These are phyloP conservation scores for Vinca minor DNA, from an alignment of 257 asterid species.

Conservation along the genomic window DNA sequence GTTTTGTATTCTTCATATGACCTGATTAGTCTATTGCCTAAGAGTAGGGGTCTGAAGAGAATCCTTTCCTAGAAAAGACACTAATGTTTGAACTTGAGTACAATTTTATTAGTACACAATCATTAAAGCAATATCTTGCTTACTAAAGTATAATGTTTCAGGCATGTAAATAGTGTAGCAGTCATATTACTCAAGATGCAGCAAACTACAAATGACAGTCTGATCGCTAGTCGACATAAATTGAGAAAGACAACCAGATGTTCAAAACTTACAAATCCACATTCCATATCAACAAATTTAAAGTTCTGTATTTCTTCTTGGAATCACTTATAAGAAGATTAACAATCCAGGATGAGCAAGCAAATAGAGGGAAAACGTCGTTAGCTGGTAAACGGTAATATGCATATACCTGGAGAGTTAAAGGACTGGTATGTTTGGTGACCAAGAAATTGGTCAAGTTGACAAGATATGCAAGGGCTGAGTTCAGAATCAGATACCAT, in stretches of 20 bases:
- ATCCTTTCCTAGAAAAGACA: no score
- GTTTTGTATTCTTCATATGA: not conserved
- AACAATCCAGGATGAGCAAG: not conserved
- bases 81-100: no score
- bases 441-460: slow-evolving; percentile 91
- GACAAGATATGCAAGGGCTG: slow-evolving; percentile 74
- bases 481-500: slow-evolving; percentile 66
- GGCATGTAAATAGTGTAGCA: no score
- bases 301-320: not conserved
- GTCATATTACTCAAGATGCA: no score
- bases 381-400: not conserved
- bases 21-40: no score
- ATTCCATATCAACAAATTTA: not conserved
- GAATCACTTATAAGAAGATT: not conserved
- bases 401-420: slow-evolving; percentile 75
- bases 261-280: not conserved
- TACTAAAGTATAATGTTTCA: not conserved
- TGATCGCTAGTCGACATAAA: not conserved
- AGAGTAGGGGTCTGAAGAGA: no score
- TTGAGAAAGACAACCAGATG: no score
- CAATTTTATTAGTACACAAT: no score
- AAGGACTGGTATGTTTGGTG: slow-evolving; percentile 88
- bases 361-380: not conserved
- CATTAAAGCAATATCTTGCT: no score
- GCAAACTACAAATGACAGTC: no score